Evolutionary conservation across 1,284 basidiomycete genomes (phyloP).

Genomic region (Moesziomyces aphidis): DNA sequence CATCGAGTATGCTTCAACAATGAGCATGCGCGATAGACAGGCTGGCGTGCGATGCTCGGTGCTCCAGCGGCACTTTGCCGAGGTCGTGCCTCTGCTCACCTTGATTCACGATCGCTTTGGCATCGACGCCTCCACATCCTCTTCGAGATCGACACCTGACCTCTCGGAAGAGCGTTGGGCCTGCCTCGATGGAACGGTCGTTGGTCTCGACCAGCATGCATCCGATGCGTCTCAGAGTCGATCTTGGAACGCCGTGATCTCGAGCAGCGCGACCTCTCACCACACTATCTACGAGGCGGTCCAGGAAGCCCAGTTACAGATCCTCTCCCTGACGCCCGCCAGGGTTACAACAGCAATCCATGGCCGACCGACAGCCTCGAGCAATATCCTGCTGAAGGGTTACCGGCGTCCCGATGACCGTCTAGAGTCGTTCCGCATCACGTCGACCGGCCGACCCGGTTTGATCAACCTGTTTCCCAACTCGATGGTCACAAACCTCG

Average conservation of each 20-base stretch:
- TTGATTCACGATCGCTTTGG: conserved; percentile 22
- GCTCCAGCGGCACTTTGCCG: conserved; percentile 21
- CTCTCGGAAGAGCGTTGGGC: conserved; percentile 27
- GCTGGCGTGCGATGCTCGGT: conserved; percentile 17
- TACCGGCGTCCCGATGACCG: conserved; percentile 73
- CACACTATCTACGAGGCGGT: conserved; percentile 30
- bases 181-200: conserved; percentile 11
- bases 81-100: conserved; percentile 19
- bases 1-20: neutral
- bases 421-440: conserved; percentile 18
- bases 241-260: neutral
- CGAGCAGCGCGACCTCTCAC: neutral
- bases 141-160: conserved; percentile 5
- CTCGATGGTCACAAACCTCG: conserved; percentile 77
- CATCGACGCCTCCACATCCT: conserved; percentile 15
- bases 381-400: conserved; percentile 75
- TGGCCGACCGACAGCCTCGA: conserved; percentile 7
- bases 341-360: neutral
- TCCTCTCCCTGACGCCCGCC: conserved; percentile 16
- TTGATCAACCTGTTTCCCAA: conserved; percentile 78
- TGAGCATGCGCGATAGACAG: neutral
- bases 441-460: conserved; percentile 46
- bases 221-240: neutral
- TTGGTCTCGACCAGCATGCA: conserved; percentile 1
- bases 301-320: conserved; percentile 39